Evolutionary conservation across 306 rosid genomes (phyloP).

Genomic region (Echinosophora koreensis): DNA sequence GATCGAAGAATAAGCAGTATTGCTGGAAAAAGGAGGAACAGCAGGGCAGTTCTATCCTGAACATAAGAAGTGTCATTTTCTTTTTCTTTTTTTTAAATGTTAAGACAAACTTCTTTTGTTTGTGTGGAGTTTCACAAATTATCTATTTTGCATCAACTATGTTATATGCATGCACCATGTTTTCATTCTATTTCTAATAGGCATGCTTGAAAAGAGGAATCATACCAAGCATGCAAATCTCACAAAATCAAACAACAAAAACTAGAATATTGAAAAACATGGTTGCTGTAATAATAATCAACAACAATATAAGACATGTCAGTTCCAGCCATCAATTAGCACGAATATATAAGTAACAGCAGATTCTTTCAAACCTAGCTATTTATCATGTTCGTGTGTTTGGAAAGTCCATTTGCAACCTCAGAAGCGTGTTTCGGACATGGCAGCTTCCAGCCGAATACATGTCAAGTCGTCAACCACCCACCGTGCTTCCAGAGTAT

Average conservation of each 20-base stretch:
- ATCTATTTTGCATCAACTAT: neutral
- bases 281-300: too few relatives aligned
- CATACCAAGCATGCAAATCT: neutral
- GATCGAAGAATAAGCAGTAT: conserved; percentile 79
- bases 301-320: too few relatives aligned
- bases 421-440: too few relatives aligned
- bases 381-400: too few relatives aligned
- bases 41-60: conserved; percentile 96
- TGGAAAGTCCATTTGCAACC: too few relatives aligned
- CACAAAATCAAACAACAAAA: neutral
- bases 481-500: too few relatives aligned
- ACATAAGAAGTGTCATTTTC: conserved; percentile 50
- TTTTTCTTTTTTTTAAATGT: too few relatives aligned
- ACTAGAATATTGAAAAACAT: neutral
- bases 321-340: too few relatives aligned
- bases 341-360: too few relatives aligned
- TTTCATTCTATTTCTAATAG: conserved; percentile 7
- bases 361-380: too few relatives aligned
- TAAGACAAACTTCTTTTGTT: neutral
- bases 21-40: conserved; percentile 89
- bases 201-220: neutral
- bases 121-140: neutral
- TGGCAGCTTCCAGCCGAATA: too few relatives aligned
- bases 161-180: conserved; percentile 1
- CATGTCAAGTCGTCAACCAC: too few relatives aligned